Percentiles rank a stretch among this genome's conserved stretches.
phyloP scores from a whole-genome alignment of 225 moss, liverwort and hornwort species.

The Thuidium tamariscinum region DNA sequence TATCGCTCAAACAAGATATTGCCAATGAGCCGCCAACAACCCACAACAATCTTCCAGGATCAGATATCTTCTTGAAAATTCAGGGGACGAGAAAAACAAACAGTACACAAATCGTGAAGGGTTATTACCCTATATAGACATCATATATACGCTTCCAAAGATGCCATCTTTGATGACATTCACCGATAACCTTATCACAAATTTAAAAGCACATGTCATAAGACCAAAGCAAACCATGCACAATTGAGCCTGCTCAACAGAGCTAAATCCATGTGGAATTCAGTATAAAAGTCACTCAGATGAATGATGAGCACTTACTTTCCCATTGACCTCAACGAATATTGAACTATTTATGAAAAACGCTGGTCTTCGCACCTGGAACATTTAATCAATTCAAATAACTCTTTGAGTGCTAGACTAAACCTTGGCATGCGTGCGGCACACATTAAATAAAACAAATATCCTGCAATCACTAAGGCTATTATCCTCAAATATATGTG shows the following conservation, averaged over 20 bases:
- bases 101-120: not conserved
- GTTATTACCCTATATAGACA: conserved; percentile 69
- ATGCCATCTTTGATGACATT: conserved; percentile 92
- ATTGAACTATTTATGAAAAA: conserved; percentile 88
- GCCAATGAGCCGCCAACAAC: not conserved
- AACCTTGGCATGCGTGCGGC: not conserved
- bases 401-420: not conserved
- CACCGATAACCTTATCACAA: conserved; percentile 63
- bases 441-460: not conserved
- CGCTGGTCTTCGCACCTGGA: conserved; percentile 69
- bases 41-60: not conserved
- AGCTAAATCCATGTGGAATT: not conserved
- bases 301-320: conserved; percentile 28
- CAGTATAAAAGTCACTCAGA: not conserved
- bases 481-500: not conserved
- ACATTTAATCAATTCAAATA: not conserved
- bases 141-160: conserved; percentile 92
- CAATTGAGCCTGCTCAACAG: not conserved
- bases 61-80: not conserved
- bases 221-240: not conserved
- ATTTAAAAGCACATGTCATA: not conserved
- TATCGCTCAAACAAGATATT: not conserved
- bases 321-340: conserved; percentile 70
- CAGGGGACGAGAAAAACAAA: not conserved
- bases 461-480: not conserved